Conservation (phyloP, 2,329 filamentous ascomycete species). For the Stagonosporopsis cucurbitacearum region DNA sequence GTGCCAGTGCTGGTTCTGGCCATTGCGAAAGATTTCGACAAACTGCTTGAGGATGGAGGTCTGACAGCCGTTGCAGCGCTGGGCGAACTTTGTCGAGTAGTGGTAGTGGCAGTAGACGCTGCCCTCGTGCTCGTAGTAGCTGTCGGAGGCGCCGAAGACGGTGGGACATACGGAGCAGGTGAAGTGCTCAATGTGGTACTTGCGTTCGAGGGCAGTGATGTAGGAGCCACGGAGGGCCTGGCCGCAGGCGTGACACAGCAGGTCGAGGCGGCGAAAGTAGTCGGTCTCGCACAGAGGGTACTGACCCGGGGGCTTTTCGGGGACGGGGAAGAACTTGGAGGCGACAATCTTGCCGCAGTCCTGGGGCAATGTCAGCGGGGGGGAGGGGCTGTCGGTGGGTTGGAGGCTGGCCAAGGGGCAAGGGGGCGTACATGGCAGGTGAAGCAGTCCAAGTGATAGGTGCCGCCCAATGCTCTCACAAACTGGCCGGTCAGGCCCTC, state of each 20-base stretch:
- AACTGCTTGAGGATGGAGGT: conserved; percentile 98
- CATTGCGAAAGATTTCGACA: conserved; percentile 97
- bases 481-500: conserved; percentile 92
- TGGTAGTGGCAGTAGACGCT: conserved; percentile 98
- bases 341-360: conserved; percentile 97
- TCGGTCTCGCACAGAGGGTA: conserved; percentile 97
- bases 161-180: conserved; percentile 97
- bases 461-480: conserved; percentile 89
- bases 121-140: conserved; percentile 97
- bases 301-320: conserved; percentile 85
- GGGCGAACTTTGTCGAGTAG: conserved; percentile 96
- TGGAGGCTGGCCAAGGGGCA: background rate
- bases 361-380: conserved; percentile 56
- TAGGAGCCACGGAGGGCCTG: conserved; percentile 94
- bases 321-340: conserved; percentile 97
- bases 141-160: conserved; percentile 97
- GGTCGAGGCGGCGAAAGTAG: conserved; percentile 90
- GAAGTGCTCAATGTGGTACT: conserved; percentile 97
- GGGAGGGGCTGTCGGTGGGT: conserved; percentile 12
- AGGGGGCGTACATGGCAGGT: conserved; percentile 79
- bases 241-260: conserved; percentile 90
- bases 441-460: conserved; percentile 97
- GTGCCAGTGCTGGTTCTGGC: conserved; percentile 98
- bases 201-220: conserved; percentile 95
- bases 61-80: conserved; percentile 94